Evolutionary conservation across 257 asterid species (phyloP).

Genomic region (Petrea volubilis): DNA sequence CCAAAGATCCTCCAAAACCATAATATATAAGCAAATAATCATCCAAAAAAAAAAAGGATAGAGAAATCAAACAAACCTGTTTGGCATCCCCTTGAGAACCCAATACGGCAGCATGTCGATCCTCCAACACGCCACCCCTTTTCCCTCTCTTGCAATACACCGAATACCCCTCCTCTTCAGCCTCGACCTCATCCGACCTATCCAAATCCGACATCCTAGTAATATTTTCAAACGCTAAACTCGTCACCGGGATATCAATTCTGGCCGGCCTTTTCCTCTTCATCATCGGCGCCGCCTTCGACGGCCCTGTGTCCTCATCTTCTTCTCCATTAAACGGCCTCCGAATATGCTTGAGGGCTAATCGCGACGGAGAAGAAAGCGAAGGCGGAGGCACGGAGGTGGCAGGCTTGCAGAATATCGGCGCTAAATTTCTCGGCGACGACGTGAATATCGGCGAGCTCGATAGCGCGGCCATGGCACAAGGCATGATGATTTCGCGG

Average conservation of each 20-base stretch:
- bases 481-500: conserved; percentile 34
- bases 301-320: conserved; percentile 12
- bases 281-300: conserved; percentile 29
- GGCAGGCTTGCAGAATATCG: conserved; percentile 42
- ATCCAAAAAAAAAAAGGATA: background rate
- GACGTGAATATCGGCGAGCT: conserved; percentile 48
- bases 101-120: conserved; percentile 58
- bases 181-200: conserved; percentile 51
- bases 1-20: background rate
- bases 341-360: conserved; percentile 21
- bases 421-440: conserved; percentile 42
- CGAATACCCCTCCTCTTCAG: conserved; percentile 62
- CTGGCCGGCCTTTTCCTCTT: conserved; percentile 78
- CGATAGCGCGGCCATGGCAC: conserved; percentile 39
- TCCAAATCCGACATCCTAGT: conserved; percentile 30
- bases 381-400: conserved; percentile 37
- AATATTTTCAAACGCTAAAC: conserved; percentile 29
- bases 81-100: conserved; percentile 48
- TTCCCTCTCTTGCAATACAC: conserved; percentile 76
- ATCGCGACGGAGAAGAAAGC: conserved; percentile 33
- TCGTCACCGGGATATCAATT: conserved; percentile 50
- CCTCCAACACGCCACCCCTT: conserved; percentile 69
- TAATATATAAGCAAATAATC: background rate
- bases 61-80: conserved; percentile 42
- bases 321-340: conserved; percentile 13